phyloP scores from a whole-genome alignment of 345 rosid genomes.

The Garcia nutans region DNA sequence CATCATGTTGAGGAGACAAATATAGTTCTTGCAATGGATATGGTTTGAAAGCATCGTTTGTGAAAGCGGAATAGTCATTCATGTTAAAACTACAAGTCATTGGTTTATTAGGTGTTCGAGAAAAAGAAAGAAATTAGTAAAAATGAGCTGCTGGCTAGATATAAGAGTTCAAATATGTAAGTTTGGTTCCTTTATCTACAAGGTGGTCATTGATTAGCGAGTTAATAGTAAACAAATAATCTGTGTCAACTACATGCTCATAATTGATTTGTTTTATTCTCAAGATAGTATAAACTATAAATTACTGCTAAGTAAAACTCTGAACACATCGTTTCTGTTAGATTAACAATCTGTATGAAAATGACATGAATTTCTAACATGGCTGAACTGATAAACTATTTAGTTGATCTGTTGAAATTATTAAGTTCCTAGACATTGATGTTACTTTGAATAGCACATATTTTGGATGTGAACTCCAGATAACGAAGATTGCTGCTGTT shows the following conservation, averaged over 20 bases:
- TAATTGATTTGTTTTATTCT: not conserved
- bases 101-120: not conserved
- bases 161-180: not conserved
- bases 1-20: not conserved
- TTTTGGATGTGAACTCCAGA: not conserved
- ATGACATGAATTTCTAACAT: not conserved
- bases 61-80: constrained; percentile 2
- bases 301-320: not conserved
- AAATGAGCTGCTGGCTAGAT: not conserved
- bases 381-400: not conserved
- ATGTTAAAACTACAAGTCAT: not conserved
- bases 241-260: not conserved
- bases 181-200: not conserved
- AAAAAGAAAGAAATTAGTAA: too few relatives aligned
- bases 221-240: not conserved
- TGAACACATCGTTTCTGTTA: not conserved
- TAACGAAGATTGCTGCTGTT: not conserved
- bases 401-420: not conserved
- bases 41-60: not conserved
- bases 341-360: not conserved
- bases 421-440: not conserved
- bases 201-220: not conserved
- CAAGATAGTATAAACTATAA: not conserved
- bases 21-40: not conserved
- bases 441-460: not conserved